phyloP scores from a whole-genome alignment of 1,139 yeast genomes.

The Hansenula sp. region DNA sequence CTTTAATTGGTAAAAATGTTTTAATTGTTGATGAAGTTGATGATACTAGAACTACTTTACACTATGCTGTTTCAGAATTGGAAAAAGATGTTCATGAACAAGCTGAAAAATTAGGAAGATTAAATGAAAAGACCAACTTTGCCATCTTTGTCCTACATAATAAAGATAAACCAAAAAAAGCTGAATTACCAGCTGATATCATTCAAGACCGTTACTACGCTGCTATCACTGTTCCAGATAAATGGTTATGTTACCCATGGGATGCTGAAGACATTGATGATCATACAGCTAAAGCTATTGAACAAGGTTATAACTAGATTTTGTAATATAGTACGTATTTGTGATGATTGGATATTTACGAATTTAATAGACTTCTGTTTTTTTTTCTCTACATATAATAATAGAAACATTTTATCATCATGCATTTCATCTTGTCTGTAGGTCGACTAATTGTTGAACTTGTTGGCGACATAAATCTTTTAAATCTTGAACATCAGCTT shows the following conservation, averaged over 20 bases:
- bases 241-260: constrained; percentile 66
- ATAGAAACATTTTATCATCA: too few species aligned
- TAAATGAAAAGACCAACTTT: constrained; percentile 39
- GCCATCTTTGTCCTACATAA: constrained; percentile 58
- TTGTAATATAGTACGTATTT: too few species aligned
- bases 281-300: constrained; percentile 70
- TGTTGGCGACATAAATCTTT: constrained; percentile 79
- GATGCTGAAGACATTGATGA: constrained; percentile 75
- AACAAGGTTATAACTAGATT: constrained; percentile 51
- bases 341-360: too few species aligned
- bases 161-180: constrained; percentile 52
- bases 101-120: constrained; percentile 28
- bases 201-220: constrained; percentile 45
- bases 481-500: constrained; percentile 84
- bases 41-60: constrained; percentile 63
- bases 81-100: constrained; percentile 51
- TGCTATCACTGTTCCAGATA: constrained; percentile 50
- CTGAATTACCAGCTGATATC: constrained; percentile 42
- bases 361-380: constrained; percentile 26
- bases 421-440: constrained; percentile 31
- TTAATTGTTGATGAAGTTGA: constrained; percentile 68
- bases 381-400: too few species aligned
- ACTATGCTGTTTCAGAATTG: constrained; percentile 55
- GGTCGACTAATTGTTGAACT: constrained; percentile 72
- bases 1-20: constrained; percentile 55